These are phyloP conservation scores for Thelonectria blattea DNA, from an alignment of 2,329 filamentous ascomycete species.

Conservation along the genomic window DNA sequence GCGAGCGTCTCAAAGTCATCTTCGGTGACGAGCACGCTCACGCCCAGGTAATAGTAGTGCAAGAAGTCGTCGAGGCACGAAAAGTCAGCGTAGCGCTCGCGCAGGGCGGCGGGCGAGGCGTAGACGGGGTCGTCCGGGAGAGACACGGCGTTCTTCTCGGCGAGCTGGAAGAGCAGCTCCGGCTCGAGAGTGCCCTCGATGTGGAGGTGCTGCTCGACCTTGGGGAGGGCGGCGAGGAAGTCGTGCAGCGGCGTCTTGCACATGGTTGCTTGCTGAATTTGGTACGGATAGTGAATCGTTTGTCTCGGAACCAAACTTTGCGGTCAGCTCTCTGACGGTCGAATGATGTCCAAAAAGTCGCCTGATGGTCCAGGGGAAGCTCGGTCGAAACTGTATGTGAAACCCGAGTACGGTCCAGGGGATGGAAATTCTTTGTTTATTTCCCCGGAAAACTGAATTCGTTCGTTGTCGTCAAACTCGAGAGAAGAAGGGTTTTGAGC, in stretches of 20 bases:
- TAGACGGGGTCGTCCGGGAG: slow-evolving; percentile 71
- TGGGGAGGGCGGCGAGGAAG: slow-evolving; percentile 71
- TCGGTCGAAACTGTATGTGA: slow-evolving; percentile 10
- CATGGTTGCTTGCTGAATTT: slow-evolving; percentile 47
- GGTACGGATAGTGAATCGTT: neutral
- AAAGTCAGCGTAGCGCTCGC: slow-evolving; percentile 70
- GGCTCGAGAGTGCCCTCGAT: slow-evolving; percentile 78
- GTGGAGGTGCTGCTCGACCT: slow-evolving; percentile 84
- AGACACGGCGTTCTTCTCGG: slow-evolving; percentile 67
- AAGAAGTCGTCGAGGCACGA: slow-evolving; percentile 78
- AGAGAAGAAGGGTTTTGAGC: neutral
- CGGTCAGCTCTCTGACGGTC: neutral
- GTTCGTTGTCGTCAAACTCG: neutral
- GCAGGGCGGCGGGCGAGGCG: slow-evolving; percentile 62
- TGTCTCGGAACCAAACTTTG: neutral
- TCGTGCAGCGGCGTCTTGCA: slow-evolving; percentile 57
- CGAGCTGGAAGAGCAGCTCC: slow-evolving; percentile 71
- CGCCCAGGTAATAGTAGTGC: slow-evolving; percentile 78
- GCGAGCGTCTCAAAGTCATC: slow-evolving; percentile 77
- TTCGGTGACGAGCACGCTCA: slow-evolving; percentile 68
- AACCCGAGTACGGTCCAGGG: neutral
- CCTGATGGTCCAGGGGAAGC: neutral
- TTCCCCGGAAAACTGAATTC: neutral
- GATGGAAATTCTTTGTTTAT: neutral
- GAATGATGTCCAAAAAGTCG: neutral